These are phyloP conservation scores for Pascua guehoae DNA, from an alignment of 1,284 basidiomycete species.

Conservation along the genomic window DNA sequence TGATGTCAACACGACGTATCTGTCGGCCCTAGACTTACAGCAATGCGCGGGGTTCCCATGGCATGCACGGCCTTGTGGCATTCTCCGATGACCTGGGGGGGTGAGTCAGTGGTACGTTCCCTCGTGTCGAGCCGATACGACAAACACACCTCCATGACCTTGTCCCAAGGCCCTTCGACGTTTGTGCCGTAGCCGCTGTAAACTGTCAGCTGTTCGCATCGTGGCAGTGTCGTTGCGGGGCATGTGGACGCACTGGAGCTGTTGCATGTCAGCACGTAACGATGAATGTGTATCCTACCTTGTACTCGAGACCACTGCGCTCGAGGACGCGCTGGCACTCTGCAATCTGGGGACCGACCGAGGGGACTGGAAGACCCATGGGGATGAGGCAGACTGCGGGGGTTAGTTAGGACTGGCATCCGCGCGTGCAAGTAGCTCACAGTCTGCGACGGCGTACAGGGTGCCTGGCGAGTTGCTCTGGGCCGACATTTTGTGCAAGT, in stretches of 20 bases:
- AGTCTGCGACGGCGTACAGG: constrained; percentile 28
- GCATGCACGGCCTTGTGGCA: constrained; percentile 85
- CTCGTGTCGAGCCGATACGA: not conserved
- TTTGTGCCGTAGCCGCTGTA: constrained; percentile 84
- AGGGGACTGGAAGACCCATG: constrained; percentile 44
- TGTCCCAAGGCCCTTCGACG: constrained; percentile 77
- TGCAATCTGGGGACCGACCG: constrained; percentile 51
- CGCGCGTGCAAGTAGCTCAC: constrained; percentile 2
- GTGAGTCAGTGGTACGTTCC: not conserved
- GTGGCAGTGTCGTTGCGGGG: constrained; percentile 50
- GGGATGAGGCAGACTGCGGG: constrained; percentile 49
- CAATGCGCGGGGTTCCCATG: constrained; percentile 44
- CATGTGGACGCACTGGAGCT: constrained; percentile 62
- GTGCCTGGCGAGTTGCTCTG: not conserved
- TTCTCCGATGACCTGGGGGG: constrained; percentile 54
- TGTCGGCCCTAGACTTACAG: constrained; percentile 24
- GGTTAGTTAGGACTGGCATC: not conserved
- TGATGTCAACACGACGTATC: constrained; percentile 24
- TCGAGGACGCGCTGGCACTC: constrained; percentile 73
- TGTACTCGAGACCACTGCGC: constrained; percentile 73
- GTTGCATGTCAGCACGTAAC: not conserved
- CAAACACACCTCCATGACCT: constrained; percentile 54
- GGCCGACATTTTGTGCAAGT: constrained; percentile 1
- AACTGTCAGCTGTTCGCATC: not conserved
- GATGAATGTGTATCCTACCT: constrained; percentile 52